phyloP scores from a whole-genome alignment of 179 eudicot genomes.

The Carnegiea gigantea region DNA sequence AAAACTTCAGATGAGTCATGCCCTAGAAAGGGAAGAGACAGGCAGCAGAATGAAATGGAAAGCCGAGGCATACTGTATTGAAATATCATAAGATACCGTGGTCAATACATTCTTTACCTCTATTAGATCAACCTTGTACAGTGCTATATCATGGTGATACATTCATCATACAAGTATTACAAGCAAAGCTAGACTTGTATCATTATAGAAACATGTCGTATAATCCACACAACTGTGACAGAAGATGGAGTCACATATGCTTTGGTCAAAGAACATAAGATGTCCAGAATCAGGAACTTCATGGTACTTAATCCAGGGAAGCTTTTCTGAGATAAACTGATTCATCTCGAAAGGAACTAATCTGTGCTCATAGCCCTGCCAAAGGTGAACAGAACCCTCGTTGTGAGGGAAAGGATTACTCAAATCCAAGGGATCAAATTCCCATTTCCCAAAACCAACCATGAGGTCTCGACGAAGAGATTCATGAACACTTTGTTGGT shows the following conservation, averaged over 20 bases:
- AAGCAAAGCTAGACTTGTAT: neutral
- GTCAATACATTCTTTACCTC: neutral
- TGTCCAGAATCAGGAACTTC: conserved; percentile 59
- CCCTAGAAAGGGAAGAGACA: neutral
- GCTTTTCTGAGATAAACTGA: conserved; percentile 40
- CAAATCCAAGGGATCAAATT: conserved; percentile 40
- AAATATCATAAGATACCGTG: neutral
- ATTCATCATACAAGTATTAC: conserved; percentile 10
- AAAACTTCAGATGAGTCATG: neutral
- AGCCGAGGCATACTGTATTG: neutral
- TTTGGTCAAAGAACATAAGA: conserved; percentile 32
- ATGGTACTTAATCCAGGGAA: conserved; percentile 56
- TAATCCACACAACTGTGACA: conserved; percentile 35
- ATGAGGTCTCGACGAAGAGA: conserved; percentile 48
- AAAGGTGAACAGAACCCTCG: conserved; percentile 46
- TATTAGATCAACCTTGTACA: neutral
- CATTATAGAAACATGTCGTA: neutral
- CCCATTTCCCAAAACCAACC: conserved; percentile 47
- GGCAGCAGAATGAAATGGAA: neutral
- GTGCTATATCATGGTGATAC: neutral
- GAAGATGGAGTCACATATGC: conserved; percentile 36
- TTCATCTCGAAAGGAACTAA: conserved; percentile 45
- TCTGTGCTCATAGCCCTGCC: conserved; percentile 62
- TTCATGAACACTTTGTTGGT: conserved; percentile 43
- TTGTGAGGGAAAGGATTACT: conserved; percentile 38